phyloP scores from a whole-genome alignment of 2,329 filamentous ascomycete species.

The Aspergillus quadrilineatus region DNA sequence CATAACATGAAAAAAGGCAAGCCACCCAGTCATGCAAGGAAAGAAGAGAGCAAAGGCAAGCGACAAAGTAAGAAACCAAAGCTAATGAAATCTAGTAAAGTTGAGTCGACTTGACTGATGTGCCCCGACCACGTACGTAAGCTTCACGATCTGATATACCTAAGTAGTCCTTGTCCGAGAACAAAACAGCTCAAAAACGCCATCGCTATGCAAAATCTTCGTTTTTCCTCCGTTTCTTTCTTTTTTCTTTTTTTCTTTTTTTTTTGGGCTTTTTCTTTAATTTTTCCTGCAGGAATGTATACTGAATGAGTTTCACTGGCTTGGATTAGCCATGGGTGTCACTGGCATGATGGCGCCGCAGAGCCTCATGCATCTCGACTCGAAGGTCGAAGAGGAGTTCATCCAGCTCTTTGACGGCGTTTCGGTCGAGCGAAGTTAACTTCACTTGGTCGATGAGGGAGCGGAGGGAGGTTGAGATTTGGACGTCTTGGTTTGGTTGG shows the following conservation, averaged over 20 bases:
- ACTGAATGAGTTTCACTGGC: not conserved
- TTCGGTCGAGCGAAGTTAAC: conserved; percentile 59
- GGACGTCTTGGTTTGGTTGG: conserved; percentile 5
- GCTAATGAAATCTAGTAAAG: no score
- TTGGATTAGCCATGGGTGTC: not conserved
- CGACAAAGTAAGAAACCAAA: no score
- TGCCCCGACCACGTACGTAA: not conserved
- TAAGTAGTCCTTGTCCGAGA: not conserved
- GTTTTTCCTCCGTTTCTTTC: not conserved
- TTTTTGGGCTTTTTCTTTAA: not conserved
- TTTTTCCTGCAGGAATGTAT: not conserved
- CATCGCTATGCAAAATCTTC: conserved; percentile 36
- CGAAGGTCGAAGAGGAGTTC: conserved; percentile 78
- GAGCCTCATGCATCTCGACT: conserved; percentile 69
- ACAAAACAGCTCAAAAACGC: conserved; percentile 25
- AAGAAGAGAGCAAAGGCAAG: no score
- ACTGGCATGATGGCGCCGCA: conserved; percentile 47
- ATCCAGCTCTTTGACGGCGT: conserved; percentile 70
- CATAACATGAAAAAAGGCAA: no score
- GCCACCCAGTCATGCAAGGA: no score
- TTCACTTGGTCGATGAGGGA: conserved; percentile 61
- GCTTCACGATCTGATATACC: not conserved
- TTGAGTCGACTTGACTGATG: no score
- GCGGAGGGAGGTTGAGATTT: conserved; percentile 56
- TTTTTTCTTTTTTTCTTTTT: not conserved